Base-by-base conservation (phyloP, 2,329 filamentous ascomycete species). In the Rhynchosporium agropyri region DNA sequence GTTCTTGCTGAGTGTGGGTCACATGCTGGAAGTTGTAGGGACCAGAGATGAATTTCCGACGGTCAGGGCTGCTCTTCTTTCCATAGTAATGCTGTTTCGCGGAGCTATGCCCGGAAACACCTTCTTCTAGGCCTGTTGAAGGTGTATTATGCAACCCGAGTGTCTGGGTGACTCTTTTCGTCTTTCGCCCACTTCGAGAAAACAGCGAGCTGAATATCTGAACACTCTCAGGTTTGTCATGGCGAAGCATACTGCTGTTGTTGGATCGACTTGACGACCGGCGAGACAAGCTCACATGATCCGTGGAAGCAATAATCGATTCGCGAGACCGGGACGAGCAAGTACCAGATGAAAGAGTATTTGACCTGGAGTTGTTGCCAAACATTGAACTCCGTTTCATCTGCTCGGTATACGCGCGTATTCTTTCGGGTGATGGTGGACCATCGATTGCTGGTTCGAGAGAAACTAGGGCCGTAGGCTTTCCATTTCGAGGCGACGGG, bases 21-120 rank as follows among this genome's bases (percentile, higher is more conserved):
- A 89, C 79, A 73, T 89, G 86, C 71, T 88, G 85, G 65, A 89
- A 89, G 76, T 88, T 87, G 74, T 86, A 88, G 2, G 86, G 86
- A 0, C 78, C 81, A 0, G 86, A 89, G 60, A 89, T 89, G 26
- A 62, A 48, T 10, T 68, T 66, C 54, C 66, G 60, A 46, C 58
- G 67, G 56, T 62, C 60, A 40, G 65, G 58, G 20, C 38, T 49
- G 26, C 33, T 48, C 26, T 56, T 58, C 61, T 63, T 68, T 4
- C 66, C 63, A 59, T 67, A 66, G 50, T 70, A 70, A 49, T 65
- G 64, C 38, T 71, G 66, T 55, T 59, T 69, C n/a, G 70, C 61
- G 5, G 66, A 66, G n/a, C 49, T 61, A 55, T 70, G 65, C 50
- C 65, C 64, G 10, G 50, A 46, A 15, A 65, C 58, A 15, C 45